Evolutionary conservation across 2,329 filamentous ascomycete genomes (phyloP), one percentile per base, ranked within the genome.

Genomic region (Aureobasidium lini): DNA sequence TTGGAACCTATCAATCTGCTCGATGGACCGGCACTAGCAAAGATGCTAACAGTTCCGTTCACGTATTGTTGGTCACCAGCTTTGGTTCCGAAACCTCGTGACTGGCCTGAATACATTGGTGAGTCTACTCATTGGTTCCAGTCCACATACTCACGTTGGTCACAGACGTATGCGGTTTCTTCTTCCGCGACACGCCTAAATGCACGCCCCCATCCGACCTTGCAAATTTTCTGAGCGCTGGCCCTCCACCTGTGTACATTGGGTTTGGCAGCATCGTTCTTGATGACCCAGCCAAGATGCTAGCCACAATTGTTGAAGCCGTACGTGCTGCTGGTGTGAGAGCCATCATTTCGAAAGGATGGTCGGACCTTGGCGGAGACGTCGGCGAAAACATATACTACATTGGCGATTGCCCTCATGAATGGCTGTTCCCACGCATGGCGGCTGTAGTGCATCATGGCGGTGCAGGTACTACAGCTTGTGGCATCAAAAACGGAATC

Each of bases 11-110:
- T 96, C 39, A 90, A 88, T 62, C 77, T 90, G 4, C 85, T 95
- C 50, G 93, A 88, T 81, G 92, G 88, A 2, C 90, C 92, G 9
- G 89, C 88, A 3, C 82, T 95, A 69, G 76, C 94, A 13, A 85
- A 83, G 44, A 84, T 89, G 34, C 76, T 96, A 34, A 83, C 82
- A 48, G 81, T 96, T 15, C 90, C 92, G 0, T 90, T 89, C 66
- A 95, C 92, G 0, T 97, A 96, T 69, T 94, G 91, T 73, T 96
- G 92, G 91, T 92, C 88, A 0, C 87, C 88, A 0, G 82, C 87
- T 0, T 75, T 94, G 49, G 88, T 91, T n/a, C 83, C 86, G 0
- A 91, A 90, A 66, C 88, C 89, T 0, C 81, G 81, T 37, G 89
- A 94, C 69, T 94, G 89, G 89, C 82, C 80, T 0, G 72, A 77